These are phyloP conservation scores for Salix koriyanagi DNA, from an alignment of 345 rosid species.

Conservation along the genomic window DNA sequence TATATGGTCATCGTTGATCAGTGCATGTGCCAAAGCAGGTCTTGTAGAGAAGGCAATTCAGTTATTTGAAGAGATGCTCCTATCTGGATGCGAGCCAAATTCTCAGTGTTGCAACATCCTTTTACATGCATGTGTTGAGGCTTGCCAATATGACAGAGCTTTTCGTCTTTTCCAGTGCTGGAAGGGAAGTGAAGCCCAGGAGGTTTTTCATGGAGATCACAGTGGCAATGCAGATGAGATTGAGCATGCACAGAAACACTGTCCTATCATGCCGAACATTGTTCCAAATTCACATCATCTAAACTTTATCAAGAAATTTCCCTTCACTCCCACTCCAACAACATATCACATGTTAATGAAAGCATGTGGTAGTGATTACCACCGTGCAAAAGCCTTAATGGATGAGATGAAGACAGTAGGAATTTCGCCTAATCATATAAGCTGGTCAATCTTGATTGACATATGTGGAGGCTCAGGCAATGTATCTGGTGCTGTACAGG, in stretches of 20 bases:
- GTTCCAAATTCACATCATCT: slow-evolving; percentile 32
- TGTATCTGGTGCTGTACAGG: slow-evolving; percentile 71
- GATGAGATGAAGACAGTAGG: slow-evolving; percentile 76
- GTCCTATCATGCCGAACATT: slow-evolving; percentile 15
- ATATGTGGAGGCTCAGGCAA: slow-evolving; percentile 72
- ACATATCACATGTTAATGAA: slow-evolving; percentile 78
- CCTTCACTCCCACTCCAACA: slow-evolving; percentile 62
- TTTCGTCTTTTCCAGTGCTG: slow-evolving; percentile 75
- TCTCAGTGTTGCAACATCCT: slow-evolving; percentile 81
- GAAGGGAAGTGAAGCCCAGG: slow-evolving; percentile 43
- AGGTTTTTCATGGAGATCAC: slow-evolving; percentile 24
- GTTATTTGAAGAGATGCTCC: slow-evolving; percentile 79
- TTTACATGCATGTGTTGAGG: slow-evolving; percentile 87
- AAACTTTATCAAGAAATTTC: slow-evolving; percentile 41
- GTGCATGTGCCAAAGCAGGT: slow-evolving; percentile 88
- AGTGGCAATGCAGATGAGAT: slow-evolving; percentile 9
- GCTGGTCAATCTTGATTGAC: slow-evolving; percentile 85
- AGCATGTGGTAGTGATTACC: slow-evolving; percentile 75
- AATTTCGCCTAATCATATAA: slow-evolving; percentile 67
- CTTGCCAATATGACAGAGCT: slow-evolving; percentile 84
- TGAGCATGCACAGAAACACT: slow-evolving; percentile 15
- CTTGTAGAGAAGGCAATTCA: slow-evolving; percentile 73
- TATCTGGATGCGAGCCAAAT: slow-evolving; percentile 76
- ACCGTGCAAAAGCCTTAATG: slow-evolving; percentile 65
- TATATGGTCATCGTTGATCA: slow-evolving; percentile 90